Percentiles rank a stretch among this genome's conserved stretches.
Conservation (phyloP, 225 moss, liverwort and hornwort species). For the Polytrichum formosum region DNA sequence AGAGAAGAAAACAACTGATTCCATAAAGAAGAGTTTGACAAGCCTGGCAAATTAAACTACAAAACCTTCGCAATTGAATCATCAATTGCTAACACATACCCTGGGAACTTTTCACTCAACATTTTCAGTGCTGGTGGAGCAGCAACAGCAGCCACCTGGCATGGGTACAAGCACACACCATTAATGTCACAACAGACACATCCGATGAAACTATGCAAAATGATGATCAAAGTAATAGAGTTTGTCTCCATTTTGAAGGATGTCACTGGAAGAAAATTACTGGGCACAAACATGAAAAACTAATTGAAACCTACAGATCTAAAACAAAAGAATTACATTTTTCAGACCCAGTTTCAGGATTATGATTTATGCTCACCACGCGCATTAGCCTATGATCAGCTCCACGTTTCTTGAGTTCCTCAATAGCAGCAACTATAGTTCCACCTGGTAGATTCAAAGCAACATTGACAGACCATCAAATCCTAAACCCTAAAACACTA, state of each 20-base stretch:
- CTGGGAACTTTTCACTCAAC: slow-evolving; percentile 86
- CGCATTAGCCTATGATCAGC: slow-evolving; percentile 75
- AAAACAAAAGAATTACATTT: not conserved
- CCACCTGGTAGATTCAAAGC: slow-evolving; percentile 44
- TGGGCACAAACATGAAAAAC: not conserved
- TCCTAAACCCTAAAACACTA: no score
- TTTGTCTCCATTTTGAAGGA: not conserved
- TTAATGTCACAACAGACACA: no score
- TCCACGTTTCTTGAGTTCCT: slow-evolving; percentile 75
- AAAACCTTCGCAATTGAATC: no score
- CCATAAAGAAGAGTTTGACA: no score
- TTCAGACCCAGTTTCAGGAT: not conserved
- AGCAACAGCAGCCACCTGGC: slow-evolving; percentile 79
- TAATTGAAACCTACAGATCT: slow-evolving; percentile 1
- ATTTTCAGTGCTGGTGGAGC: slow-evolving; percentile 84
- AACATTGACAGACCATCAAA: no score
- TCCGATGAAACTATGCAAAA: not conserved
- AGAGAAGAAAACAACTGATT: no score
- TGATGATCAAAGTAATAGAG: not conserved
- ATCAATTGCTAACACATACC: slow-evolving; percentile 29
- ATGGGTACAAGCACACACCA: no score
- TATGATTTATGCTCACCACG: slow-evolving; percentile 52
- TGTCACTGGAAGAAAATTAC: not conserved
- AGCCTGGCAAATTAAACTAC: no score
- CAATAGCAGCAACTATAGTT: slow-evolving; percentile 88